A percentile compares a stretch with the other conserved stretches of the same genome.
Conservation (phyloP, 805 yeast genomes). For the Lipomyces yamadae region DNA sequence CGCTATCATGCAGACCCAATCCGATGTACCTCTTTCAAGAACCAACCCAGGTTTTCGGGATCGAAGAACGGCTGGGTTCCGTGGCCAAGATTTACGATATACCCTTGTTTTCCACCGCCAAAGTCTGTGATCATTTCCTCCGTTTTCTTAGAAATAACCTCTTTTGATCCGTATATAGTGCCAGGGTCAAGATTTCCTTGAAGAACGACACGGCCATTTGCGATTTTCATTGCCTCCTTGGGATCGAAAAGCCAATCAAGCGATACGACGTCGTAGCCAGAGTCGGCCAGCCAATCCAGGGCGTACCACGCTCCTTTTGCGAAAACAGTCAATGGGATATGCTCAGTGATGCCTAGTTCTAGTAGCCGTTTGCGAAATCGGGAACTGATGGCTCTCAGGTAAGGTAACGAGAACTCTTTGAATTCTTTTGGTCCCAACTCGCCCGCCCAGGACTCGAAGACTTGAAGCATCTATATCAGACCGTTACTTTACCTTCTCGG, state of each 20-base stretch:
- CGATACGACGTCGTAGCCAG: conserved; percentile 86
- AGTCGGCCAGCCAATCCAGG: conserved; percentile 75
- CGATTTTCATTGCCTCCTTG: conserved; percentile 75
- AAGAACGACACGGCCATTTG: conserved; percentile 75
- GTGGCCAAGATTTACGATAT: conserved; percentile 95
- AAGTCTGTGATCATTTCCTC: conserved; percentile 87
- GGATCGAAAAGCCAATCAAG: conserved; percentile 92
- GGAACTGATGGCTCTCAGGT: conserved; percentile 72
- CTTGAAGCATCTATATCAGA: conserved; percentile 69
- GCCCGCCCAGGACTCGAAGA: conserved; percentile 98
- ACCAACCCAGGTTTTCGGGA: conserved; percentile 84
- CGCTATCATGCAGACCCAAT: conserved; percentile 20
- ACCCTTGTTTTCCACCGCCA: conserved; percentile 90
- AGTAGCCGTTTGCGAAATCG: conserved; percentile 69
- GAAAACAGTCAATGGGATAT: conserved; percentile 85
- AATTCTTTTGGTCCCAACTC: conserved; percentile 92
- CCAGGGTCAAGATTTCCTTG: conserved; percentile 99
- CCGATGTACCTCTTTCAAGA: conserved; percentile 55
- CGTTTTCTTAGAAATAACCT: conserved; percentile 76
- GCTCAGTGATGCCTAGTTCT: conserved; percentile 71
- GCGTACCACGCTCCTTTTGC: conserved; percentile 99
- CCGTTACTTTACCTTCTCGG: background rate
- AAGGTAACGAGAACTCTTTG: conserved; percentile 86
- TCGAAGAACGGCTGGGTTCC: conserved; percentile 99
- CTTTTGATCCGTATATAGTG: conserved; percentile 86